A percentile compares a stretch with the other conserved stretches of the same genome.
Conservation (phyloP, 1,139 yeast species). For the Hemisphaericaspora subhashii region DNA sequence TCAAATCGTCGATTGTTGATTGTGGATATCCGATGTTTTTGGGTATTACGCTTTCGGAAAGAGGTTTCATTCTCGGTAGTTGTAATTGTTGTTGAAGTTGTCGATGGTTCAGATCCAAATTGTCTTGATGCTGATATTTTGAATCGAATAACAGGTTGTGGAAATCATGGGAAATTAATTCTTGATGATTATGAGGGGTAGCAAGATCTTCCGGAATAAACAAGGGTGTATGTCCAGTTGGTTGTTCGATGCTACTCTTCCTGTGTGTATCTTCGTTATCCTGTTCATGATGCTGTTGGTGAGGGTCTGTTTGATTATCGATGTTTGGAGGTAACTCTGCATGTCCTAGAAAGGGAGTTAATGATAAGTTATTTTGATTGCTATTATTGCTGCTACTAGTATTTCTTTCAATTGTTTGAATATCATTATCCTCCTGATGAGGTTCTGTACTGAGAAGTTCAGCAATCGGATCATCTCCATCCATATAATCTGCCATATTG, state of each 20-base stretch:
- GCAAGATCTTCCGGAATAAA: constrained; percentile 9
- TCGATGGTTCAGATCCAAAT: constrained; percentile 2
- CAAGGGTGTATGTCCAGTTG: constrained; percentile 12
- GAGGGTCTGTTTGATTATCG: constrained; percentile 3
- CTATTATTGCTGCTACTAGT: constrained; percentile 3
- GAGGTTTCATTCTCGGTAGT: constrained; percentile 36
- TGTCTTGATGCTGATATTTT: constrained; percentile 5
- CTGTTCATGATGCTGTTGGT: constrained; percentile 4
- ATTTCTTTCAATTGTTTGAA: constrained; percentile 37
- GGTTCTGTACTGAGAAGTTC: constrained; percentile 9
- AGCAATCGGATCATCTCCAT: constrained; percentile 7
- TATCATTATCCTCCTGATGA: constrained; percentile 27
- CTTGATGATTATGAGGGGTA: constrained; percentile 9
- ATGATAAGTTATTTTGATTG: constrained; percentile 5
- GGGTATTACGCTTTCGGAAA: constrained; percentile 38
- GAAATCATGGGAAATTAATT: constrained; percentile 11
- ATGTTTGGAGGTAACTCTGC: constrained; percentile 11
- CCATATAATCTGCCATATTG: constrained; percentile 4
- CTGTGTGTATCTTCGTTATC: constrained; percentile 2
- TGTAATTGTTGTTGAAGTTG: constrained; percentile 12
- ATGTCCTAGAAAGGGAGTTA: constrained; percentile 16
- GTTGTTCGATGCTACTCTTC: constrained; percentile 7
- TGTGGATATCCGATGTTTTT: constrained; percentile 7
- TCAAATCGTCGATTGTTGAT: constrained; percentile 2
- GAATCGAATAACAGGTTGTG: constrained; percentile 7